Percentiles rank a stretch among this genome's conserved stretches.
These are phyloP conservation scores for Boletellus emodensis DNA, from an alignment of 768 basidiomycete genomes.

Conservation along the genomic window DNA sequence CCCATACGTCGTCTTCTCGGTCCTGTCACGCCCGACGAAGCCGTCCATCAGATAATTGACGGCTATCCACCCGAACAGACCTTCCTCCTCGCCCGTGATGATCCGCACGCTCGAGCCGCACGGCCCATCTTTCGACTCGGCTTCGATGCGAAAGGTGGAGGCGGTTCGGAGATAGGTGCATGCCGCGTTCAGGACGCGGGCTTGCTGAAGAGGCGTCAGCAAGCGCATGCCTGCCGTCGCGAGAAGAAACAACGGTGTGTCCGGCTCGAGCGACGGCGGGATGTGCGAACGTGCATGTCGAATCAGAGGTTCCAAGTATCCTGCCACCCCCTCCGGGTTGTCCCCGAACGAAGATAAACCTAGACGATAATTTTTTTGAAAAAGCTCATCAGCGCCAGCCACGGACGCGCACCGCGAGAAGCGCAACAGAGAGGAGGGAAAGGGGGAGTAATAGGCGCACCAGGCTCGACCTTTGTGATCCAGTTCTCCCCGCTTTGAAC, in stretches of 20 bases:
- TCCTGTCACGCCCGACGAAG: conserved; percentile 48
- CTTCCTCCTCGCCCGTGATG: conserved; percentile 97
- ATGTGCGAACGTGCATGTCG: conserved; percentile 77
- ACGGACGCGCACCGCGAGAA: not conserved
- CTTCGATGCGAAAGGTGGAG: conserved; percentile 76
- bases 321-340: conserved; percentile 62
- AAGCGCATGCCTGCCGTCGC: conserved; percentile 98
- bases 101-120: conserved; percentile 93
- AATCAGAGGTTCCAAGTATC: conserved; percentile 79
- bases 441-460: conserved; percentile 43
- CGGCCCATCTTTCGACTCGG: conserved; percentile 61
- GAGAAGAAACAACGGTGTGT: conserved; percentile 89
- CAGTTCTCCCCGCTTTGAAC: conserved; percentile 76
- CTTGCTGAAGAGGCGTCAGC: conserved; percentile 63
- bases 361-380: conserved; percentile 27
- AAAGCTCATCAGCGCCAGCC: not conserved
- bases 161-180: conserved; percentile 73
- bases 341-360: conserved; percentile 83
- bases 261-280: conserved; percentile 77
- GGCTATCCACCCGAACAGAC: conserved; percentile 97
- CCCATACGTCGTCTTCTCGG: conserved; percentile 82
- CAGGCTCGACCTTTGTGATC: conserved; percentile 91
- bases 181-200: conserved; percentile 65
- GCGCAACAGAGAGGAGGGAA: too few species aligned
- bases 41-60: conserved; percentile 99